phyloP scores from a whole-genome alignment of 495 filamentous ascomycete species.

The Aspergillus heteromorphus region DNA sequence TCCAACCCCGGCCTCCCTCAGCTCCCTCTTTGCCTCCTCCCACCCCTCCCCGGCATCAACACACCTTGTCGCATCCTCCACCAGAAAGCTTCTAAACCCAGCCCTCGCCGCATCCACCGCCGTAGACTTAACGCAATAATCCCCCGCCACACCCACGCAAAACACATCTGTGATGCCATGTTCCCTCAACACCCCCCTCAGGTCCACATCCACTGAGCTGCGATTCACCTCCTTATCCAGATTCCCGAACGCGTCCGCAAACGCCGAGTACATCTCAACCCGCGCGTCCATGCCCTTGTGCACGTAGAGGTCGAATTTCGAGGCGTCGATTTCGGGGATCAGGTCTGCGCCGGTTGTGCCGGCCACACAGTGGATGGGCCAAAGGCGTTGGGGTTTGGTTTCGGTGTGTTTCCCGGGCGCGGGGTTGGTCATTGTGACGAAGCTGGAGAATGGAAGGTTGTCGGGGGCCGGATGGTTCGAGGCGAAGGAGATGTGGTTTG shows the following conservation, averaged over 20 bases:
- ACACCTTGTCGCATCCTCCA: constrained; percentile 71
- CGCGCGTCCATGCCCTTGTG: constrained; percentile 69
- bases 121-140: constrained; percentile 82
- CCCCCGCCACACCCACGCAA: constrained; percentile 77
- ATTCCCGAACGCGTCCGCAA: constrained; percentile 68
- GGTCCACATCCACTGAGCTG: constrained; percentile 50
- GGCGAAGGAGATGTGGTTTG: constrained; percentile 84
- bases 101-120: constrained; percentile 70
- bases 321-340: constrained; percentile 63
- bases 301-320: constrained; percentile 56
- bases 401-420: constrained; percentile 51
- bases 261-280: constrained; percentile 90
- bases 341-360: constrained; percentile 67
- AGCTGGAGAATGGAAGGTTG: constrained; percentile 61
- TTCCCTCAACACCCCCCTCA: too few relatives aligned
- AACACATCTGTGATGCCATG: constrained; percentile 65
- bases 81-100: constrained; percentile 71
- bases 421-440: constrained; percentile 62
- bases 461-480: constrained; percentile 63
- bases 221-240: constrained; percentile 23
- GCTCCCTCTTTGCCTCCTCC: constrained; percentile 50
- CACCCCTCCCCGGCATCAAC: constrained; percentile 56
- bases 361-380: constrained; percentile 87
- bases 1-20: constrained; percentile 48
- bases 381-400: constrained; percentile 63